Evolutionary conservation across 2,329 filamentous ascomycete genomes (phyloP), one percentile per base, ranked within the genome.

Genomic region (Cercospora brassicicola): DNA sequence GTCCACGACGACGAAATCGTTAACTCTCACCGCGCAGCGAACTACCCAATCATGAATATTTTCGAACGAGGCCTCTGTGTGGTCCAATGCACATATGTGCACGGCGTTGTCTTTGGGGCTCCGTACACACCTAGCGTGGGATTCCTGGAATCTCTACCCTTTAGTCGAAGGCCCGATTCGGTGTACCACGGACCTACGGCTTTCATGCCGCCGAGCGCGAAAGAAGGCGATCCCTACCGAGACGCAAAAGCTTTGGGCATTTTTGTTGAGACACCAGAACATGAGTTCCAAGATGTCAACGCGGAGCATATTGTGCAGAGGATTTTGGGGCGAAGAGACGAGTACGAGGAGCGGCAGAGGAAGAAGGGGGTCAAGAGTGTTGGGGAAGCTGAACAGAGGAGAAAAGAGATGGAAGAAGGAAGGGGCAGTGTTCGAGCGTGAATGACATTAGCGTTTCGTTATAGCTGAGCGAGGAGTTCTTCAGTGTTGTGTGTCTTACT

Each of bases 31-130:
- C 98, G 98, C 82, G 94, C 95, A 39, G 86, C 97, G 75, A 99
- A 99, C 82, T 99, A 97, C 78, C 95, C 95, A 28, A 98, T 99
- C 82, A 99, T 99, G 95, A 99, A 98, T 83, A 94, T 97, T 66
- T 97, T 94, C 76, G 95, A 99, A 84, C 90, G 95, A 51, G 94
- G 94, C 1, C 88, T 99, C 23, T 99, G 95, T 78, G 94, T 98
- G 31, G 83, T 98, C 70, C 95, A 99, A 78, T 99, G 95, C 84
- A 91, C 91, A 90, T 96, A 96, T 81, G 86, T 98, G 76, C 87
- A 96, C 78, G 89, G 92, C 45, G 89, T 96, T 65, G 84, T 98
- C 69, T 96, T 99, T 77, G 92, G 91, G 42, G 93, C 95, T 0
- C 95, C 95, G 0, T 97, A 96, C 78, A 89, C 90, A 2, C 93